Base-by-base conservation (phyloP, 1,284 basidiomycete species). In the Trichosporon asahii region DNA sequence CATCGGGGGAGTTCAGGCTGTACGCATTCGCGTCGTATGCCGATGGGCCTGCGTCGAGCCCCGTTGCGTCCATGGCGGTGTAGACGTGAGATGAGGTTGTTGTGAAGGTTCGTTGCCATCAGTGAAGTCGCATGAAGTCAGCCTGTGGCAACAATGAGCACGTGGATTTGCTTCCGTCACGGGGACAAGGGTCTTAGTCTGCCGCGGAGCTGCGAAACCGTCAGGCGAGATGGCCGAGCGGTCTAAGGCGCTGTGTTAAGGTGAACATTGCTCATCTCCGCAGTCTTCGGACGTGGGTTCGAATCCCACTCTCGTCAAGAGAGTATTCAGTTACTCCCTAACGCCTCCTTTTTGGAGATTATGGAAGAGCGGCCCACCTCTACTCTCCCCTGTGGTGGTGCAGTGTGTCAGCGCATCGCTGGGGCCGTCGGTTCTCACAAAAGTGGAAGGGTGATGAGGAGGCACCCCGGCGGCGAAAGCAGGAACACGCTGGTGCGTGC, bases 171-270 rank as follows among this genome's bases (percentile, higher is more conserved):
- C 4, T 53, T 25, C 49, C 49, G 49, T n/a, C n/a, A n/a, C n/a
- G n/a, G n/a, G n/a, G n/a, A n/a, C n/a, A n/a, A n/a, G n/a, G n/a
- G n/a, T n/a, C n/a, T n/a, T n/a, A n/a, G n/a, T n/a, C n/a, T n/a
- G n/a, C n/a, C n/a, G n/a, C n/a, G n/a, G n/a, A n/a, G n/a, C n/a
- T n/a, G n/a, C n/a, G n/a, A 46, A 46, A 46, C 9, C 44, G 21
- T 21, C 44, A 46, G 68, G 68, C 68, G 68, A 69, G 68, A 69
- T 53, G 67, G 68, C 64, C 64, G 63, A 69, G 69, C 65, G 66
- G 66, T 68, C 67, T 67, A 72, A 72, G 70, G 68, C 68, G 70
- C 68, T 68, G 66, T 70, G 68, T 70, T 72, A 68, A 70, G 66
- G 66, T 65, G 18, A 46, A 46, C 44, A 53, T 33, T 11, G 49